Base-by-base conservation (phyloP, 257 asterid genomes). In the Anisodus tanguticus region DNA sequence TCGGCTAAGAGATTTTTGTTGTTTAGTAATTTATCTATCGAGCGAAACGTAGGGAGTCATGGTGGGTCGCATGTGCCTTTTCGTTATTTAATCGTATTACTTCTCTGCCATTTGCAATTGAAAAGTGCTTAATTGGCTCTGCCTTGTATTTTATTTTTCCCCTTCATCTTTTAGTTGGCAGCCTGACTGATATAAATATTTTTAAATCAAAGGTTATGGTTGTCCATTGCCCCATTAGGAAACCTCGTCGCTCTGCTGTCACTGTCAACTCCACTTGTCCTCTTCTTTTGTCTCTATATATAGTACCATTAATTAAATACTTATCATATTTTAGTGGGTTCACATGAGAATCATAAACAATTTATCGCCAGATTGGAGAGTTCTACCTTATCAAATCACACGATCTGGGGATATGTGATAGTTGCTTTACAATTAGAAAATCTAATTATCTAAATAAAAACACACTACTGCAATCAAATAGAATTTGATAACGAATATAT, bases 211-310 rank as follows among this genome's bases (percentile, higher is more conserved):
- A 81, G 82, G 85, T 82, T 84, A 12, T 64, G 76, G 81, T 79
- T 41, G 69, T 66, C 35, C 49, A 35, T 87, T 84, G 68, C 88
- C 88, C 87, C 89, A 81, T 83, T 87, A 71, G 87, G 92, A 84
- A 91, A 90, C 88, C 87, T 84, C 80, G 85, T 74, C 39, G 19
- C 55, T 58, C 60, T 11, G 22, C 49, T 76, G 47, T 51, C 63
- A 6, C 58, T 37, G 8, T 64, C 79, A 81, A 51, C 60, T 86
- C 79, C 85, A 67, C 76, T 83, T 41, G n/a, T 68, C 81, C 26
- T 77, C 35, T 41, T 59, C 81, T 85, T 86, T 81, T 26, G 63
- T 43, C 22, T 22, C 1, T 64, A 41, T 16, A 9, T 70, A 71
- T 71, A 71, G 53, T 43, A 70, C 11, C 47, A 67, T 37, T 70